Evolutionary conservation across 306 rosid species (phyloP).

Genomic region (Prunus mume): DNA sequence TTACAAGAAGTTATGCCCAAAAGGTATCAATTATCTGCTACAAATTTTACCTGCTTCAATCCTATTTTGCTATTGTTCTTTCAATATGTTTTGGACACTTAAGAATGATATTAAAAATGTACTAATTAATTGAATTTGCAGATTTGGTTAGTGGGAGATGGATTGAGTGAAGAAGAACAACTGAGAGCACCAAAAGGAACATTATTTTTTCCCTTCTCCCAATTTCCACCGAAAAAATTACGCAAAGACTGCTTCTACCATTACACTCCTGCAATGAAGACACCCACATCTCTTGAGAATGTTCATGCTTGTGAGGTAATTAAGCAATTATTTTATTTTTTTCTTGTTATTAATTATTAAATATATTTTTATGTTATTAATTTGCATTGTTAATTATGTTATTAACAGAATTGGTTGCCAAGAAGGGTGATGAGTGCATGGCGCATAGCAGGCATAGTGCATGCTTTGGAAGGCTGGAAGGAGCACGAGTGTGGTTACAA

Average conservation of each 20-base stretch:
- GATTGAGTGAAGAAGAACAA: conserved; percentile 50
- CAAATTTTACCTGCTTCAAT: background rate
- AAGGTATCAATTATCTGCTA: conserved; percentile 31
- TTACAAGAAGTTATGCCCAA: conserved; percentile 33
- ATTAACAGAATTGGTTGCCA: conserved; percentile 59
- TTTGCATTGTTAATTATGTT: background rate
- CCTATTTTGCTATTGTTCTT: background rate
- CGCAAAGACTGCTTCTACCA: conserved; percentile 70
- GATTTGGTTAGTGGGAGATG: conserved; percentile 77
- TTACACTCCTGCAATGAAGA: conserved; percentile 67
- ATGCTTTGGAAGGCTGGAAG: conserved; percentile 65
- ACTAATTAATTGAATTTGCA: background rate
- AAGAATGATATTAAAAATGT: background rate
- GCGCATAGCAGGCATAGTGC: conserved; percentile 70
- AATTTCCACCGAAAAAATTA: conserved; percentile 58
- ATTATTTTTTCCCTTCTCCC: conserved; percentile 66
- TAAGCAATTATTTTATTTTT: background rate
- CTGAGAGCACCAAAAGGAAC: conserved; percentile 67
- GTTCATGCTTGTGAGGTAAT: conserved; percentile 79
- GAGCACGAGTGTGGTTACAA: conserved; percentile 54
- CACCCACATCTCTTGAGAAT: conserved; percentile 51
- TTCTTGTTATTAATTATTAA: no score
- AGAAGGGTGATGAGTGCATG: conserved; percentile 85
- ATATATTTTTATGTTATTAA: background rate
- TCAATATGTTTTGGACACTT: background rate